Evolutionary conservation across 2,329 filamentous ascomycete species (phyloP), one percentile per base, ranked within the genome.

Genomic region (Arthrinium phaeospermum): DNA sequence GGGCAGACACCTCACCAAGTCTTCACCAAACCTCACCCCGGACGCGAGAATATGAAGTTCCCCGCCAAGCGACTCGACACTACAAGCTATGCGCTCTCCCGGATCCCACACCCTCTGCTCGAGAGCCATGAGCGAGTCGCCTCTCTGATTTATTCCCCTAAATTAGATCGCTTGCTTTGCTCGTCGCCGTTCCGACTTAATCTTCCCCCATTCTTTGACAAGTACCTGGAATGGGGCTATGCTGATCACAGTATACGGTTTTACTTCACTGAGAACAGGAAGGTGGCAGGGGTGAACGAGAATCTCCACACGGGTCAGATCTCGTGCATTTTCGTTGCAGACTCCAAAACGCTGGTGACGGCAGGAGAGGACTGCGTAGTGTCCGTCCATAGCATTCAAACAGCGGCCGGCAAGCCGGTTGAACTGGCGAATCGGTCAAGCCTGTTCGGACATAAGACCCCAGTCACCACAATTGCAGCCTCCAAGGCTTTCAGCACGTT

Each of bases 1-100:
- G 96, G 96, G 0, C 96, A 99, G 81, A 99, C 97, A 1, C 96
- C 97, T 1, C 93, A 97, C 77, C 97, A 99, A 81, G 93, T 98
- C 22, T 99, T 98, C 81, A 89, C 91, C 64, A 92, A 92, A 72
- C 87, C 93, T 16, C 96, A 99, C 81, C 91, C 93, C 4, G 84
- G 89, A n/a, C 90, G 92, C 19, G 95, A 97, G 75, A 89, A 93
- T 71, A 83, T 88, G 5, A 86, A 89, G 30, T 89, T 91, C 71
- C 91, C 90, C 6, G 85, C 88, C 3, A 90, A 90, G 72, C 89
- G 94, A 71, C 86, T 99, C 0, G 96, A 99, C 80, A 93, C 90
- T 0, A 89, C 92, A 0, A 91, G 94, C 0, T 92, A 94, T 75
- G 91, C 91, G 5, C 85, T 99, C 30, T 93, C 91, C 2, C 91